Evolutionary conservation across 1,139 yeast genomes (phyloP), one percentile per base, ranked within the genome.

Genomic region (Yamadazyma kanchanaburiensis): DNA sequence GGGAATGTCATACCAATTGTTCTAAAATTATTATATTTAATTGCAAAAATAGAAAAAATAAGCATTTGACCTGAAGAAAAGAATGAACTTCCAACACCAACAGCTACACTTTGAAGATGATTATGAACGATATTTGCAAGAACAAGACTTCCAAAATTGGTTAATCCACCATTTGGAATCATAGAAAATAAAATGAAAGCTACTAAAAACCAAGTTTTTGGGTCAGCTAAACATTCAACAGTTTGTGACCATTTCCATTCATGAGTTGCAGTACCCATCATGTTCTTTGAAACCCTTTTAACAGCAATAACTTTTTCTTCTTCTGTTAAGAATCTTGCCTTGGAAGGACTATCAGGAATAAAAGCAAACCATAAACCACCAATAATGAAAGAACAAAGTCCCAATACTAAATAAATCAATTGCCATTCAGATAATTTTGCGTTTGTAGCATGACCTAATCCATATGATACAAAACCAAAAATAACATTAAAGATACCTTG

Each of bases 71-170:
- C 16, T n/a, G 45, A 34, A 38, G 41, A 37, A 21, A 42, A 70
- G 0, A 74, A 70, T 26, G 72, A 68, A 26, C 70, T 60, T 1
- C 75, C 77, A 26, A 72, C 75, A 4, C 77, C 64, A 5, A 74
- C 75, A 21, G 74, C 49, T 1, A 77, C 70, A 2, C 79, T 64
- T 30, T 61, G 62, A 31, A 74, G 52, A 12, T 31, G 31, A 15
- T 60, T 46, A 21, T 70, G 51, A 4, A 52, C 64, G 28, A 36
- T 24, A 11, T 28, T 32, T 15, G 53, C 55, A 35, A 60, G 70
- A 25, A 71, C 49, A 25, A 70, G 44, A 30, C 62, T 65, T 38
- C 70, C 74, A 38, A 68, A 71, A 4, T 70, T 58, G 31, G 69
- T 53, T 21, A 42, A 34, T 8, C 35, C 39, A 40, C 69, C 70